Base-by-base conservation (phyloP, 2,329 filamentous ascomycete genomes). In the Exophiala sp. region DNA sequence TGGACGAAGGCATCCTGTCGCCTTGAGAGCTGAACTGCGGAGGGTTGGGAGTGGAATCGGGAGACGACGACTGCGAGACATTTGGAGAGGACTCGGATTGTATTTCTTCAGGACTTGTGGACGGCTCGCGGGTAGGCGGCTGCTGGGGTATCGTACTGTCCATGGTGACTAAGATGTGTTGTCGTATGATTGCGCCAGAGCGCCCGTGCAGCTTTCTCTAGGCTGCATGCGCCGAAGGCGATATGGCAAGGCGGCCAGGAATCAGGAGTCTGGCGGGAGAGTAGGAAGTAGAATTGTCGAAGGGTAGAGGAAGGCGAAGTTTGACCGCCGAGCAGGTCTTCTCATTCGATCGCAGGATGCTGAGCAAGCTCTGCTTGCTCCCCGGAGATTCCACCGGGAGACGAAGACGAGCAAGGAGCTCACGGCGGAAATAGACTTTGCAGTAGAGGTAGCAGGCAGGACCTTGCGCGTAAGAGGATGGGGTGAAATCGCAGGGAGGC, bases 1-100 rank as follows among this genome's bases (percentile, higher is more conserved):
- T 89, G 50, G 56, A 14, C 16, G 53, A 35, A 10, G 50, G 39
- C 44, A 54, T 52, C 24, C 32, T 37, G 38, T 16, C 23, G 27
- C 24, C 16, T 21, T 47, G 37, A 4, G 39, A 29, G 21, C 38
- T 50, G 22, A 58, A 41, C 3, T 56, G 52, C 10, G 56, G 56
- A 44, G 52, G 52, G 27, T 43, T 34, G 37, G 45, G 14, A 18
- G 40, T n/a, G 41, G 53, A 18, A 32, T 48, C 27, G 21, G 47
- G 11, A 32, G 35, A 13, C 21, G 48, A 27, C n/a, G 29, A 35
- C n/a, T 32, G 43, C 11, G 53, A 45, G 29, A 41, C 27, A 23
- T 27, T 35, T 7, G 35, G 21, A 18, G 48, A 22, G 8, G 50
- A 42, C 11, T 54, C 46, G 13, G 44, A 34, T 30, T 32, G 16